phyloP scores from a whole-genome alignment of 257 asterid genomes.

The Solanum pimpinellifolium region DNA sequence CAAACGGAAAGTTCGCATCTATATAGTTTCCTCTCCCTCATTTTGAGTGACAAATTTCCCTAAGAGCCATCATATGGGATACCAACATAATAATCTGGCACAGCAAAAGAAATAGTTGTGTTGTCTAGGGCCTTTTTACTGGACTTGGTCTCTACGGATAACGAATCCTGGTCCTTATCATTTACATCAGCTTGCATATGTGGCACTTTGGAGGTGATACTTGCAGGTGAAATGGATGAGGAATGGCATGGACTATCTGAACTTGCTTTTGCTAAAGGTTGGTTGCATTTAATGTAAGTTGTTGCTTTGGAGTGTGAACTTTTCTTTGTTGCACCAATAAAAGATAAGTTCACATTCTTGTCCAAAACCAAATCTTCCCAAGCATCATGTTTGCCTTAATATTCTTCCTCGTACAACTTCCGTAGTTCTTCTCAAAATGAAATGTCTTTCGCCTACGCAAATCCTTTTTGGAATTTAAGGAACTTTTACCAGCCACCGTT shows the following conservation, averaged over 20 bases:
- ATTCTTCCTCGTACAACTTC: slow-evolving; percentile 47
- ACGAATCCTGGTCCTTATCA: slow-evolving; percentile 6
- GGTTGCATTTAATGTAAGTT: slow-evolving; percentile 7
- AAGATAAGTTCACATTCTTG: slow-evolving; percentile 24
- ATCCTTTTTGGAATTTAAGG: slow-evolving; percentile 38
- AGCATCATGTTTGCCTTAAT: slow-evolving; percentile 53
- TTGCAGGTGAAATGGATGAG: slow-evolving; percentile 1
- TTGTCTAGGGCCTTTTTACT: not conserved
- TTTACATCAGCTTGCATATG: slow-evolving; percentile 15
- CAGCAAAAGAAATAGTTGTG: slow-evolving; percentile 9
- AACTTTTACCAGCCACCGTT: slow-evolving; percentile 22
- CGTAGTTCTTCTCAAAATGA: slow-evolving; percentile 53
- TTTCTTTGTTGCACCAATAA: slow-evolving; percentile 25
- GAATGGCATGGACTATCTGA: not conserved
- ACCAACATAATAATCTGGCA: slow-evolving; percentile 25
- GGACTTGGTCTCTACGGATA: slow-evolving; percentile 5
- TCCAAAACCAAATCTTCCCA: slow-evolving; percentile 38
- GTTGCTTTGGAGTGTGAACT: slow-evolving; percentile 24
- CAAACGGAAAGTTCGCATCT: slow-evolving; percentile 25
- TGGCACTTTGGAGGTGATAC: not conserved
- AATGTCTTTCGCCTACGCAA: slow-evolving; percentile 46
- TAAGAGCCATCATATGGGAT: slow-evolving; percentile 41
- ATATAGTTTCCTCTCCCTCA: slow-evolving; percentile 34
- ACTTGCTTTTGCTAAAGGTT: slow-evolving; percentile 15
- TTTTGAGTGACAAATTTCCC: slow-evolving; percentile 35